A percentile compares a stretch with the other conserved stretches of the same genome.
These are phyloP conservation scores for Aristolochia fimbriata DNA, from an alignment of 164 flowering plant species.

Conservation along the genomic window DNA sequence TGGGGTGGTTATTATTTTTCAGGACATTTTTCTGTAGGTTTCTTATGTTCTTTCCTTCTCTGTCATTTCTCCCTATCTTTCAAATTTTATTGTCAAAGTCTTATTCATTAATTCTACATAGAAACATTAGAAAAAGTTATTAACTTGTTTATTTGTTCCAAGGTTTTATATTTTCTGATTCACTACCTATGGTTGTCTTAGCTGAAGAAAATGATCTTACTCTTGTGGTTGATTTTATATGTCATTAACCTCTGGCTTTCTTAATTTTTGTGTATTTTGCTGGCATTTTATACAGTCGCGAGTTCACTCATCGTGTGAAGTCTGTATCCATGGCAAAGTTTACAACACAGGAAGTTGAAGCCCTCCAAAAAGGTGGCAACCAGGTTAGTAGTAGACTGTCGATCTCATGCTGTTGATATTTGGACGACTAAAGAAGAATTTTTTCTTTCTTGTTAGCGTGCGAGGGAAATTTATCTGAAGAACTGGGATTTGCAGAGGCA, in stretches of 20 bases:
- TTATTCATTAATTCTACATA: not conserved
- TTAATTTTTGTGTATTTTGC: not conserved
- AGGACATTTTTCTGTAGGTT: too few relatives aligned
- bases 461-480: slow-evolving; percentile 71
- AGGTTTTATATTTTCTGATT: not conserved
- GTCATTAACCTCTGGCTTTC: not conserved
- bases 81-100: not conserved
- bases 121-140: too few relatives aligned
- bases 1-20: too few relatives aligned
- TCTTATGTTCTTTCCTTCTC: not conserved
- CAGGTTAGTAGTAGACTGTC: slow-evolving; percentile 38
- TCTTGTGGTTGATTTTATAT: not conserved
- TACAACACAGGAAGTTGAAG: slow-evolving; percentile 89
- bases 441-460: slow-evolving; percentile 51
- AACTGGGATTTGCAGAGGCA: slow-evolving; percentile 73
- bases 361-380: slow-evolving; percentile 94
- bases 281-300: slow-evolving; percentile 49
- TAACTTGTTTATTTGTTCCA: not conserved
- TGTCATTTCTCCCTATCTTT: not conserved
- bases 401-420: not conserved
- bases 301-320: slow-evolving; percentile 96
- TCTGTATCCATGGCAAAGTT: slow-evolving; percentile 97
- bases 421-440: slow-evolving; percentile 9
- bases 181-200: not conserved
- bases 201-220: not conserved